These are phyloP conservation scores for Lactarius trivialis DNA, from an alignment of 768 basidiomycete species.

Conservation along the genomic window DNA sequence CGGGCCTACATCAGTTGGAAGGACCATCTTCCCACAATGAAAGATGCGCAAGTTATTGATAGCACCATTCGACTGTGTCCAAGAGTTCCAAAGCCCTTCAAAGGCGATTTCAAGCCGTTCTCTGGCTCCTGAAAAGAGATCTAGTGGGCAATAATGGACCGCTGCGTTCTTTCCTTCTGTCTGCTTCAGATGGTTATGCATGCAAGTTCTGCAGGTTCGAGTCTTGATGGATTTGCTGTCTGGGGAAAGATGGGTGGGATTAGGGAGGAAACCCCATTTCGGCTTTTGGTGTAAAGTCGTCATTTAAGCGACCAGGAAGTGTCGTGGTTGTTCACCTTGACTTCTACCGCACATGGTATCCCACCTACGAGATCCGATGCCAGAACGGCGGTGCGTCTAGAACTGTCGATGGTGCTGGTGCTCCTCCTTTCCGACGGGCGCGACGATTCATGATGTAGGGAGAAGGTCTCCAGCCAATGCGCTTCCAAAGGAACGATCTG, in stretches of 20 bases:
- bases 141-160: constrained; percentile 76
- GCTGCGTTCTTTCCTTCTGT: constrained; percentile 34
- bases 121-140: constrained; percentile 73
- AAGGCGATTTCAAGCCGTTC: constrained; percentile 60
- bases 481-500: constrained; percentile 40
- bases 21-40: constrained; percentile 51
- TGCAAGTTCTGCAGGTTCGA: constrained; percentile 80
- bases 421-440: constrained; percentile 53
- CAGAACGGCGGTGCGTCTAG: constrained; percentile 52
- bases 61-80: constrained; percentile 56
- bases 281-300: constrained; percentile 50
- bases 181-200: constrained; percentile 63
- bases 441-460: constrained; percentile 36
- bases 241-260: constrained; percentile 49
- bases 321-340: constrained; percentile 60
- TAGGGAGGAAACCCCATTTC: constrained; percentile 94
- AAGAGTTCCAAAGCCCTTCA: constrained; percentile 62
- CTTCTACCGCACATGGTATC: constrained; percentile 68
- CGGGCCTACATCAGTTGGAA: constrained; percentile 51
- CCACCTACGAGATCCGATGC: constrained; percentile 76
- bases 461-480: constrained; percentile 57
- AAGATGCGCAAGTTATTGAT: constrained; percentile 85
- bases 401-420: constrained; percentile 54
- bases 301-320: background rate
- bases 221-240: constrained; percentile 55